A percentile compares a stretch with the other conserved stretches of the same genome.
Evolutionary conservation across 140 eudicot genomes (phyloP).

Genomic region (Oenanthe javanica): DNA sequence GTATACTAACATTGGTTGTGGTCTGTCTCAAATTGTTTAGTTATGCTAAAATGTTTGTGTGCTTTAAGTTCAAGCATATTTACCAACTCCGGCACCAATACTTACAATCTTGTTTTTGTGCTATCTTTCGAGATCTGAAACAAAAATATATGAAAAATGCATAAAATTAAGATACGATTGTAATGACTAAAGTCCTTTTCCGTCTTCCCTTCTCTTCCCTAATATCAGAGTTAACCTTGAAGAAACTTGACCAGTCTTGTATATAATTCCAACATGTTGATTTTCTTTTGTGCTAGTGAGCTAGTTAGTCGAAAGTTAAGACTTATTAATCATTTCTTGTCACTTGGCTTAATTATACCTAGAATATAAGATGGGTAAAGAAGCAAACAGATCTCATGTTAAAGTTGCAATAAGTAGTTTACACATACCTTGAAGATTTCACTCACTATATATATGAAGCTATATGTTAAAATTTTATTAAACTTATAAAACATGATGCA

Average conservation of each 20-base stretch:
- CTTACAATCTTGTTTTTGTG: background rate
- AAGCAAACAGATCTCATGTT: background rate
- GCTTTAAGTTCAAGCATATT: background rate
- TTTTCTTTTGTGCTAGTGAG: background rate
- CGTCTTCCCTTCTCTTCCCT: background rate
- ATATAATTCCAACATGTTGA: background rate
- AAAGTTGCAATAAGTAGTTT: background rate
- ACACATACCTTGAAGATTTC: background rate
- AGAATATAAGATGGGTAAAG: background rate
- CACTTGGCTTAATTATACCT: background rate
- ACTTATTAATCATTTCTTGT: background rate
- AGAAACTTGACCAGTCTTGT: background rate
- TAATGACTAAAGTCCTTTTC: background rate
- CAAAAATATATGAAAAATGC: background rate
- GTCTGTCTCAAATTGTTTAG: background rate
- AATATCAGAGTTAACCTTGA: background rate
- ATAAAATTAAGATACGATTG: too few relatives aligned
- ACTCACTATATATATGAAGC: background rate
- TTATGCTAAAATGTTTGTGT: background rate
- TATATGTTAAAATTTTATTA: background rate
- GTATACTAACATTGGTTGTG: background rate
- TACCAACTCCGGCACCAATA: background rate
- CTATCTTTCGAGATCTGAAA: background rate
- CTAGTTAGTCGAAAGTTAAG: background rate
- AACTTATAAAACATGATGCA: constrained; percentile 23